Evolutionary conservation across 805 yeast species (phyloP), one percentile per base, ranked within the genome.

Genomic region (Saccharomycopsis microspora): DNA sequence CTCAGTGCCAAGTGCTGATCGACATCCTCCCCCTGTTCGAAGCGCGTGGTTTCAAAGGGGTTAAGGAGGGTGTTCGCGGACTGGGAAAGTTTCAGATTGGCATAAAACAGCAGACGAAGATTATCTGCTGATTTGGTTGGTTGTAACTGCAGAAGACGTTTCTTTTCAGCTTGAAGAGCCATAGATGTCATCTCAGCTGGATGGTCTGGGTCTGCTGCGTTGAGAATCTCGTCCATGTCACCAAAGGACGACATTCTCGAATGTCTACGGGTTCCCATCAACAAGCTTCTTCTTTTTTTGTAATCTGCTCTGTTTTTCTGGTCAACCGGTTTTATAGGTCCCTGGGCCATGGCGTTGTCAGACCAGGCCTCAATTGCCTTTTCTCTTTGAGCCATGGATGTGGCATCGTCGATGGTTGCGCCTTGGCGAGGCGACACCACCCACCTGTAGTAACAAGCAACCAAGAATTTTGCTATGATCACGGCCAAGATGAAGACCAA

Each of bases 401-500:
- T 78, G 53, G 74, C 70, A 51, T 78, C 75, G 43, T 80, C 67
- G 31, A 66, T 67, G 51, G 74, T 75, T 3, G 93, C 93, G 52
- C 97, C 97, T 66, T 88, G 96, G 35, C 65, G 71, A 40, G 78
- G 76, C 6, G 96, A 73, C 19, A 90, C 65, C 49, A 78, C 64
- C 95, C 96, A 90, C 56, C 83, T 80, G 71, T 82, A 93, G 61
- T 88, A 86, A 60, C 90, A 81, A 0, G 98, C 97, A 62, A 90
- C 70, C 9, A 83, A 48, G 57, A 93, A 93, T 65, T 89, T 89
- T 40, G 71, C 70, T 45, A 80, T 59, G 29, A 88, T 95, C 46
- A 93, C 76, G 1, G 94, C 74, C 49, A 93, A 69, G 57, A 93
- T 89, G 60, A 93, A 87, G 6, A 84, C 81, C 58, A 93, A 72